Base-by-base conservation (phyloP, 257 asterid species). In the Penstemon barbatus region DNA sequence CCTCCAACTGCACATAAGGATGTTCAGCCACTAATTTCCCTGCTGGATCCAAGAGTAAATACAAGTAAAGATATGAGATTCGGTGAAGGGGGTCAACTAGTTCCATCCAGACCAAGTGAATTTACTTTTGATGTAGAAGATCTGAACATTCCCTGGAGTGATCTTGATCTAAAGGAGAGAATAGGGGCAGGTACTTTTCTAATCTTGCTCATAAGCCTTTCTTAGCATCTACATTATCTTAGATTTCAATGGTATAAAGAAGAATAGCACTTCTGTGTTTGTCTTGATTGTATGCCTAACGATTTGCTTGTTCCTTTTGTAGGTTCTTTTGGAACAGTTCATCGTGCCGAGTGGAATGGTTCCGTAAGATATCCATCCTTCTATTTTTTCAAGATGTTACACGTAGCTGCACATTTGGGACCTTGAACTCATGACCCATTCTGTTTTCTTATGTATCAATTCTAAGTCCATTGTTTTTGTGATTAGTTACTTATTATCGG, bases 341-440 rank as follows among this genome's bases (percentile, higher is more conserved):
- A 89, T 71, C 99, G 96, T 73, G 99, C 95, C 79, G 99, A 91
- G 74, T 94, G 99, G 99, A 87, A 94, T 83, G 99, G 92, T 63
- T 87, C 86, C 60, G 99, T 94, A 86, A 87, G 99, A 74, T 69
- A 69, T 25, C 66, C 66, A n/a, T 66, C 74, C 71, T 62, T 72
- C 36, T 61, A 40, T 71, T 69, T 54, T 76, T 70, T 51, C 11
- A 38, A 48, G 46, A 59, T 68, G 71, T 70, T 41, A 25, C 40
- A 63, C 25, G 15, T 78, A 49, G 46, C 68, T 25, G 33, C 33
- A 25, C 33, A 25, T 25, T 25, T 25, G 33, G 2, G 33, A 25
- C 33, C 33, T 25, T 25, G 33, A 25, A 25, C 2, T 25, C 33
- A 25, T 25, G n/a, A 33, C 25, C 61, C 60, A 40, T 73, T 61